Evolutionary conservation across 495 filamentous ascomycete genomes (phyloP).

Genomic region (Podospora pseudocomata): DNA sequence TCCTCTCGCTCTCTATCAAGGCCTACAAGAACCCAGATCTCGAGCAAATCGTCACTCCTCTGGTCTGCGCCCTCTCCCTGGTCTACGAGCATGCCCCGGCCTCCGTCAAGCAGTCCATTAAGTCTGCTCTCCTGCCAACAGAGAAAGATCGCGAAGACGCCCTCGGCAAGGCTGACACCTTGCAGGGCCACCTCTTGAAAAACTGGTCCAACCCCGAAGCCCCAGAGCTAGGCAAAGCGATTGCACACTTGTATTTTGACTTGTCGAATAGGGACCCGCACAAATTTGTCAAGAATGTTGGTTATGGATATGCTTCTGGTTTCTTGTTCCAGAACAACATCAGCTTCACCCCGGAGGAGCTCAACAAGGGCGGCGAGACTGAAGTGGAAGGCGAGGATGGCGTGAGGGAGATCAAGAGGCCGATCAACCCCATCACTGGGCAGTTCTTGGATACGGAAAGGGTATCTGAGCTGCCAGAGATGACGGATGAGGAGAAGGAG

Average conservation of each 20-base stretch:
- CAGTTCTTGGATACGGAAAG: constrained; percentile 73
- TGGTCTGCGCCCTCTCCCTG: constrained; percentile 66
- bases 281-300: constrained; percentile 73
- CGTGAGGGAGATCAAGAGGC: constrained; percentile 18
- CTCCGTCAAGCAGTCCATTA: constrained; percentile 59
- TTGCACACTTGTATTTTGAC: constrained; percentile 80
- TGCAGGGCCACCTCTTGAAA: constrained; percentile 73
- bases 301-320: constrained; percentile 89
- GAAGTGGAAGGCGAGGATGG: background rate
- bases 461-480: constrained; percentile 54
- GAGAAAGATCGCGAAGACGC: constrained; percentile 70
- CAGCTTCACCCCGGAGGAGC: constrained; percentile 66
- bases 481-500: constrained; percentile 91
- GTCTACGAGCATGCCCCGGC: constrained; percentile 71
- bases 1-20: constrained; percentile 64
- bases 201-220: constrained; percentile 71
- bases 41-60: constrained; percentile 63
- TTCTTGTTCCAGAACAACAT: constrained; percentile 67
- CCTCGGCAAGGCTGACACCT: constrained; percentile 68
- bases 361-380: constrained; percentile 51
- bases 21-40: constrained; percentile 61
- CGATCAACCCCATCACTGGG: constrained; percentile 85
- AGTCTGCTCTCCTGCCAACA: constrained; percentile 68
- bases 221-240: constrained; percentile 66
- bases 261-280: constrained; percentile 72